Conservation (phyloP, 129 eudicot species). For the Saposhnikovia divaricata region DNA sequence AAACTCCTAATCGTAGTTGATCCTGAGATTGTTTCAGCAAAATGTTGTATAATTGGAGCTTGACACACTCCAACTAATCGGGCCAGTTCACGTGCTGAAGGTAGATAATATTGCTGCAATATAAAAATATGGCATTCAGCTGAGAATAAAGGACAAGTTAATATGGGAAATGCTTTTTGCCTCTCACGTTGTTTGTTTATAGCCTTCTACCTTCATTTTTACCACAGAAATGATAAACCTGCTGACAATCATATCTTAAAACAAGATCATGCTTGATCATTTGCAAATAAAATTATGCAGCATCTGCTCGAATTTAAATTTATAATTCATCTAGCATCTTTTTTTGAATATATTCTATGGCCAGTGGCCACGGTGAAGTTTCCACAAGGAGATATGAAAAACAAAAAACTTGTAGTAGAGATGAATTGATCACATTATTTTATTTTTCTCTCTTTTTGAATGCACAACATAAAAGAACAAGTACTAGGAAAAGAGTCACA, state of each 20-base stretch:
- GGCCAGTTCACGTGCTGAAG: constrained; percentile 79
- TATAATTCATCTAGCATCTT: no score
- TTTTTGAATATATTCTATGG: no score
- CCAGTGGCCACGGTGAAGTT: no score
- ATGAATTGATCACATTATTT: not conserved
- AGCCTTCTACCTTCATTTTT: not conserved
- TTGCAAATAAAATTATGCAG: not conserved
- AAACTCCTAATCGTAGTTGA: constrained; percentile 75
- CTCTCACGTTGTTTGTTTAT: not conserved
- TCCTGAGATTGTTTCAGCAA: constrained; percentile 83
- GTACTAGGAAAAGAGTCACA: not conserved
- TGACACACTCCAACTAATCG: constrained; percentile 61
- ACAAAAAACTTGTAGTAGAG: not conserved
- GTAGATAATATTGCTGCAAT: constrained; percentile 63
- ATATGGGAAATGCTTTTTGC: not conserved
- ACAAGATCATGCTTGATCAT: not conserved
- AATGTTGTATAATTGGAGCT: constrained; percentile 85
- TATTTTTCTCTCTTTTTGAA: not conserved
- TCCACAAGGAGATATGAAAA: not conserved
- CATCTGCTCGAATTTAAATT: not conserved
- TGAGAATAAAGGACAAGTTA: not conserved
- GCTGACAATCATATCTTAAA: not conserved
- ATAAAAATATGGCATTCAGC: not conserved
- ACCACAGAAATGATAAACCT: not conserved
- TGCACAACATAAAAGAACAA: not conserved